phyloP scores from a whole-genome alignment of 2,329 filamentous ascomycete species.

The Talaromyces verruculosus region DNA sequence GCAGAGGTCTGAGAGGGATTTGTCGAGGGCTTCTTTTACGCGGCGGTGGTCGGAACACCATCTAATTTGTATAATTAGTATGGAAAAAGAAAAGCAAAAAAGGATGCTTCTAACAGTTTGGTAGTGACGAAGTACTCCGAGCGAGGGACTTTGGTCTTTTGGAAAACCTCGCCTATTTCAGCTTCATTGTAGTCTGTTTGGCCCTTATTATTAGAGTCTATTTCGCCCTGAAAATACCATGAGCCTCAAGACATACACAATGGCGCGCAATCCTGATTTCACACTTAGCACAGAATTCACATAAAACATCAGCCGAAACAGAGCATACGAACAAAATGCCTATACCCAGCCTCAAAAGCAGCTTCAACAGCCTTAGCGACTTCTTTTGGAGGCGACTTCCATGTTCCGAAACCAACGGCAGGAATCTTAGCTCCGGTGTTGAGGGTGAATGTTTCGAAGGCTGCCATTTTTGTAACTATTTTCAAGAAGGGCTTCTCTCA shows the following conservation, averaged over 20 bases:
- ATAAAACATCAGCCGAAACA: too few species aligned
- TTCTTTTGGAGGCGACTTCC: conserved; percentile 53
- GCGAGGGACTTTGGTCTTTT: conserved; percentile 47
- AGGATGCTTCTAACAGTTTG: conserved; percentile 41
- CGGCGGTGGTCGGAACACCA: conserved; percentile 35
- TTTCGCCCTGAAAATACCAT: not conserved
- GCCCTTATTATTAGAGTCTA: not conserved
- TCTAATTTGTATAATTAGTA: conserved; percentile 23
- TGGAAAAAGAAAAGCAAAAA: not conserved
- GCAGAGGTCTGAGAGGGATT: conserved; percentile 30
- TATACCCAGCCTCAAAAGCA: conserved; percentile 16
- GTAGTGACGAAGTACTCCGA: conserved; percentile 56
- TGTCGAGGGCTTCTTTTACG: conserved; percentile 25
- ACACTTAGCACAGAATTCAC: not conserved
- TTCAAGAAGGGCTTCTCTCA: too few species aligned
- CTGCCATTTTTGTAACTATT: conserved; percentile 51
- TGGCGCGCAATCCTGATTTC: conserved; percentile 8
- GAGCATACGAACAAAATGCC: conserved; percentile 10
- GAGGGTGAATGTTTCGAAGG: conserved; percentile 52
- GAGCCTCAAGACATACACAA: not conserved
- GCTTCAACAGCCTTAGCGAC: conserved; percentile 51
- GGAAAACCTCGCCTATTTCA: conserved; percentile 52
- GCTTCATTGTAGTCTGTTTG: conserved; percentile 32
- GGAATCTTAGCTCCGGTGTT: conserved; percentile 62
- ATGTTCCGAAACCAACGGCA: conserved; percentile 64